Evolutionary conservation across 257 asterid species (phyloP), one percentile per base, ranked within the genome.

Genomic region (Solanum chiquidenum): DNA sequence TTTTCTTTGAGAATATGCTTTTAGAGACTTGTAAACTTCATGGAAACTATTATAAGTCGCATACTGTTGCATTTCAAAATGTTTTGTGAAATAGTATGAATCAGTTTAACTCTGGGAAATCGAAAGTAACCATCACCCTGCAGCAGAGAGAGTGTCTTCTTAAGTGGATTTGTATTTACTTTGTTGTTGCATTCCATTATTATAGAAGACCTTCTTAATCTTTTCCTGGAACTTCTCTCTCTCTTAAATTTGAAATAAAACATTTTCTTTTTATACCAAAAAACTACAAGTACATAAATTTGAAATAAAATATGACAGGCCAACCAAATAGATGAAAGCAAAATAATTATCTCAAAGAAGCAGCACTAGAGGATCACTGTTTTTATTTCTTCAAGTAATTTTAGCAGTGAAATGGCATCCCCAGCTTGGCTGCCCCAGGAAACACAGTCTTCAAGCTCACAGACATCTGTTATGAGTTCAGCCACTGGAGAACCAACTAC

Each of bases 401-500:
- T 83, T 72, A 83, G 87, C 87, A 88, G 87, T 49, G 49, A 52
- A 52, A 83, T 68, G 85, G 85, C 76, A 83, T 88, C 87, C 20
- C 85, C 87, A 9, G 84, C 87, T 75, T 88, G 89, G 89, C 68
- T 83, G 21, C 85, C 85, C 37, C 89, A 88, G 87, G 87, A 88
- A 83, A 74, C 74, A 79, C 87, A 69, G 83, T 83, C 87, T 55
- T 83, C 89, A 52, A 83, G 84, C 20, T 42, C 87, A 42, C 89
- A 88, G 49, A 74, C 87, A 64, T 55, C 84, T 72, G 66, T 42
- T 80, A 60, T 73, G 44, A 88, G 68, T 72, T 58, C 87, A 34
- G 73, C 68, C 7, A 38, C 87, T 88, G 84, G 87, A 71, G 83
- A 83, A 82, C 83, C 79, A 66, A 62, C 87, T 64, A 33, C 55